Conservation (phyloP, 129 eudicot genomes). For the Pseudognaphalium luteoalbum region DNA sequence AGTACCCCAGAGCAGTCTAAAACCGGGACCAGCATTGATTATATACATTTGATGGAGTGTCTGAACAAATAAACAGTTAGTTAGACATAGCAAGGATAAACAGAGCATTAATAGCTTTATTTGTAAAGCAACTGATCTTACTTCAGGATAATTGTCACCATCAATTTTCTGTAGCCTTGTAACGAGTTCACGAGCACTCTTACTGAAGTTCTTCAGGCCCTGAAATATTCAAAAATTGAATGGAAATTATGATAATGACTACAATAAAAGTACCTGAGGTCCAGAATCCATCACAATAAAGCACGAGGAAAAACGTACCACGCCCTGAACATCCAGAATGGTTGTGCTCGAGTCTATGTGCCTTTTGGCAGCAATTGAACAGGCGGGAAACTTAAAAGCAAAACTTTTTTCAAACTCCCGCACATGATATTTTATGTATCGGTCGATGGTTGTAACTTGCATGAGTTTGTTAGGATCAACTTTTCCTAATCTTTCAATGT, state of each 20-base stretch:
- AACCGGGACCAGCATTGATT: constrained; percentile 96
- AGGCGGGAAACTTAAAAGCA: constrained; percentile 79
- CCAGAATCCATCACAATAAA: background rate
- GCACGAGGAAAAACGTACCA: constrained; percentile 50
- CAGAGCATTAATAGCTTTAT: constrained; percentile 19
- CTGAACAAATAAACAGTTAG: constrained; percentile 43
- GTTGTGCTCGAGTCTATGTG: constrained; percentile 91
- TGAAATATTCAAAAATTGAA: constrained; percentile 23
- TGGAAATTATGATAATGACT: background rate
- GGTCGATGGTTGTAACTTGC: constrained; percentile 94
- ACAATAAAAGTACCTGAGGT: background rate
- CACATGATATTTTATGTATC: constrained; percentile 83
- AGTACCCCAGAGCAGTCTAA: constrained; percentile 88
- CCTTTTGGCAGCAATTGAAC: constrained; percentile 86
- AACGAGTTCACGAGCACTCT: constrained; percentile 79
- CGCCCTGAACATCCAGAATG: constrained; percentile 90
- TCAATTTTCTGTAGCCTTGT: constrained; percentile 83
- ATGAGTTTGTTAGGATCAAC: constrained; percentile 88
- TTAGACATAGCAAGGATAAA: constrained; percentile 7
- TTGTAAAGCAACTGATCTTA: constrained; percentile 29
- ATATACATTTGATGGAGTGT: constrained; percentile 93
- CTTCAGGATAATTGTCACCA: constrained; percentile 93
- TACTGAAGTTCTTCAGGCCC: constrained; percentile 90
- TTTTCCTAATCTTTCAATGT: constrained; percentile 86
- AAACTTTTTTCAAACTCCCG: constrained; percentile 77